phyloP scores from a whole-genome alignment of 192 early-diverging fungal species.

The Gaertneriomyces semiglobifer region DNA sequence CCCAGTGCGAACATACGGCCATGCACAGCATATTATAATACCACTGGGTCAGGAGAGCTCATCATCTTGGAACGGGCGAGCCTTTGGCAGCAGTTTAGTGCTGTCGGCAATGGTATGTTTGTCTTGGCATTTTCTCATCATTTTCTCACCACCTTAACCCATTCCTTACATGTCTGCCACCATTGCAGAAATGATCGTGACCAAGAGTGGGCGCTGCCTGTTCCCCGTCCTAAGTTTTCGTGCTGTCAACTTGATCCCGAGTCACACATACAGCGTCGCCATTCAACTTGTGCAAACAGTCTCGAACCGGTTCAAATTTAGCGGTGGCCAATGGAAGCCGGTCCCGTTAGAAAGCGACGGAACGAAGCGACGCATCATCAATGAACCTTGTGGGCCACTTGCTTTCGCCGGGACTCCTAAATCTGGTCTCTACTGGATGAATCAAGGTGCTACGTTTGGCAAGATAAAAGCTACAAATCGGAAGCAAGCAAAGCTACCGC shows the following conservation, averaged over 20 bases:
- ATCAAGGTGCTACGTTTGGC: conserved; percentile 37
- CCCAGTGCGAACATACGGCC: no score
- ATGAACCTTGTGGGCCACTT: neutral
- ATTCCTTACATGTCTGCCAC: neutral
- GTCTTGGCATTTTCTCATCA: neutral
- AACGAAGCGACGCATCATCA: neutral
- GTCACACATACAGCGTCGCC: conserved; percentile 34
- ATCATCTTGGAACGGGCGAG: conserved; percentile 11
- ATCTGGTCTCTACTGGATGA: conserved; percentile 39
- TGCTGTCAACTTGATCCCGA: conserved; percentile 41
- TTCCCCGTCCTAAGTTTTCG: conserved; percentile 50
- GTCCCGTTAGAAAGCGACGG: conserved; percentile 18
- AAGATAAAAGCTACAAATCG: conserved; percentile 54
- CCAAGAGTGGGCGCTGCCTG: conserved; percentile 53
- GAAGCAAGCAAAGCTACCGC: conserved; percentile 18
- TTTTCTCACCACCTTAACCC: neutral
- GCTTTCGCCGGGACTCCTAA: neutral
- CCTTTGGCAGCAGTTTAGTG: conserved; percentile 26
- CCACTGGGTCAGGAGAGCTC: no score
- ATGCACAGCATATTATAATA: no score
- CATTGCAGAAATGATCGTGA: conserved; percentile 54
- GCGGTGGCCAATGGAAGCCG: conserved; percentile 36
- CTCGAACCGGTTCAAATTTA: conserved; percentile 34
- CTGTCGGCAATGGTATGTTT: conserved; percentile 24
- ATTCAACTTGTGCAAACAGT: conserved; percentile 45